Evolutionary conservation across 164 flowering plant species (phyloP).

Genomic region (Annona cherimola): DNA sequence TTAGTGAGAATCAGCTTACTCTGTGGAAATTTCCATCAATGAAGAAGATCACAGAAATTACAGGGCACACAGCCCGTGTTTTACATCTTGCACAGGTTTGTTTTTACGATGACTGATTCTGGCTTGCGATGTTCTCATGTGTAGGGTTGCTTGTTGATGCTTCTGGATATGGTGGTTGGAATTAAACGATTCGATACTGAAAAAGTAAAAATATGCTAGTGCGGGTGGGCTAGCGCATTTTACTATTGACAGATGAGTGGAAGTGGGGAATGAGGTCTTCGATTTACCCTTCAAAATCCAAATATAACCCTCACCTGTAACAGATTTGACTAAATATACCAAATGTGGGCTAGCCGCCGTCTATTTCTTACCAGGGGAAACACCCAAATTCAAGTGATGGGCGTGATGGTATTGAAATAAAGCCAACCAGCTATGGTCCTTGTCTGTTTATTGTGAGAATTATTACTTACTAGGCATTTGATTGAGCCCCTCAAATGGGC

Average conservation of each 20-base stretch:
- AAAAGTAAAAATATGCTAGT: not conserved
- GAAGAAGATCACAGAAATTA: constrained; percentile 5
- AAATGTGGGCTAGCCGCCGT: no score
- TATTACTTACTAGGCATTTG: no score
- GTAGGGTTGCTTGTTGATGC: not conserved
- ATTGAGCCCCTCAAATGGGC: not conserved
- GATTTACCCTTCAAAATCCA: not conserved
- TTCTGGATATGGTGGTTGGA: not conserved
- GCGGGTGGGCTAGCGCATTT: not conserved
- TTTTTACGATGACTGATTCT: not conserved
- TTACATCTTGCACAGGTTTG: constrained; percentile 8
- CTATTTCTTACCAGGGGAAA: no score
- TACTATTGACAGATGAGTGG: not conserved
- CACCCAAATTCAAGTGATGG: no score
- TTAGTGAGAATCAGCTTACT: constrained; percentile 7
- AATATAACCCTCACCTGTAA: no score
- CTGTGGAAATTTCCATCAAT: constrained; percentile 8
- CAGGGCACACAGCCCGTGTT: constrained; percentile 6
- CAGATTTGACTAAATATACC: no score
- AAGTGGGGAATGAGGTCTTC: not conserved
- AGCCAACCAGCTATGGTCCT: not conserved
- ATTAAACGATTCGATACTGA: not conserved
- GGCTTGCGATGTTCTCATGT: not conserved
- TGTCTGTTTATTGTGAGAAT: not conserved
- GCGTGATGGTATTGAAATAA: no score